Percentiles rank a stretch among this genome's conserved stretches.
phyloP scores from a whole-genome alignment of 805 yeast genomes.

The Candida caryicola region DNA sequence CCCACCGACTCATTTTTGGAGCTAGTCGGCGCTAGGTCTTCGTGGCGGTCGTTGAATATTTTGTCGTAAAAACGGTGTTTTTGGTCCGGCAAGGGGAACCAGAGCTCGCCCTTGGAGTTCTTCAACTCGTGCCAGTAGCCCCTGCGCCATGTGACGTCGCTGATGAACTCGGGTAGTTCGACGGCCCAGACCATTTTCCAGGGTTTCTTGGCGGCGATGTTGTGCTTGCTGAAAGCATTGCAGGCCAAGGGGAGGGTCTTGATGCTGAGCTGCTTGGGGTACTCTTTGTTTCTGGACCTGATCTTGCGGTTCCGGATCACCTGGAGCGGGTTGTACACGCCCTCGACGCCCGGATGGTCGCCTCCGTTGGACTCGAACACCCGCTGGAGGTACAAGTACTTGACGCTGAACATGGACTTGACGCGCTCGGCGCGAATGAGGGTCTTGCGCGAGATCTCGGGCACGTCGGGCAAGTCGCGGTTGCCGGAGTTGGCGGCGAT shows the following conservation, averaged over 20 bases:
- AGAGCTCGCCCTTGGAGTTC: slow-evolving; percentile 43
- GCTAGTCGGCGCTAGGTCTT: background rate
- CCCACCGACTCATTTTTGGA: background rate
- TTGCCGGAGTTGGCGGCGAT: slow-evolving; percentile 8
- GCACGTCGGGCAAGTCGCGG: slow-evolving; percentile 5
- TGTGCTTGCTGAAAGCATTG: slow-evolving; percentile 52
- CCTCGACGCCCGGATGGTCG: slow-evolving; percentile 54
- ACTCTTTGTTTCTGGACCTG: slow-evolving; percentile 49
- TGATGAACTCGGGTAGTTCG: slow-evolving; percentile 54
- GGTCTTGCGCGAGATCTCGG: slow-evolving; percentile 32
- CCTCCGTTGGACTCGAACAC: slow-evolving; percentile 21
- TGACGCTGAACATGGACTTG: slow-evolving; percentile 45
- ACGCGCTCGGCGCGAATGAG: slow-evolving; percentile 49
- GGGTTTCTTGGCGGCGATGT: slow-evolving; percentile 26
- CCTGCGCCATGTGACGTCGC: slow-evolving; percentile 59
- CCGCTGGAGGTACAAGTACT: slow-evolving; percentile 48
- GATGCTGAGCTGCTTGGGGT: slow-evolving; percentile 42
- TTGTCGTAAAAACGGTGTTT: slow-evolving; percentile 29
- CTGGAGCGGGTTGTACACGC: slow-evolving; percentile 78
- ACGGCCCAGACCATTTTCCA: slow-evolving; percentile 62
- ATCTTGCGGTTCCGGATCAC: slow-evolving; percentile 69
- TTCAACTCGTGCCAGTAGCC: slow-evolving; percentile 52
- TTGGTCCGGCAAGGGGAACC: slow-evolving; percentile 42
- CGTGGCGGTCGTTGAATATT: slow-evolving; percentile 25
- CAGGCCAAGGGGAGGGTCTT: slow-evolving; percentile 62